Conservation (phyloP, 1,284 basidiomycete genomes). For the Fomitopsis schrenkii region DNA sequence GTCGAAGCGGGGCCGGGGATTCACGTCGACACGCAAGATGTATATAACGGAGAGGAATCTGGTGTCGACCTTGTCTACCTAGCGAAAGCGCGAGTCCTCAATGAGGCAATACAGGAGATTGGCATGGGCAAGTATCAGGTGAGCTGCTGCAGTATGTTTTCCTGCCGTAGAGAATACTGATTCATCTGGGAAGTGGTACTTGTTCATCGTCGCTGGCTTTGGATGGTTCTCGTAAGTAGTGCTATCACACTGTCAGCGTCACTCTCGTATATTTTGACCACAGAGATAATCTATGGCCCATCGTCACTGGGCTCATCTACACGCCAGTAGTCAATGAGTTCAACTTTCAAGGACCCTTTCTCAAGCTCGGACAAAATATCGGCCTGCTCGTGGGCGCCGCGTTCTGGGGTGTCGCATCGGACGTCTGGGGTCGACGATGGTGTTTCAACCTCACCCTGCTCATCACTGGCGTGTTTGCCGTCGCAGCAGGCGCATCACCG, state of each 20-base stretch:
- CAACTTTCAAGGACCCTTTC: conserved; percentile 44
- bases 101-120: conserved; percentile 64
- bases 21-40: conserved; percentile 29
- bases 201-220: conserved; percentile 59
- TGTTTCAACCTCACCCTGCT: conserved; percentile 75
- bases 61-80: conserved; percentile 58
- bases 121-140: conserved; percentile 74
- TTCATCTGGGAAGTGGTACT: conserved; percentile 34
- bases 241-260: background rate
- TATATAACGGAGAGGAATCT: conserved; percentile 40
- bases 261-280: background rate
- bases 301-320: conserved; percentile 46
- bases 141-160: conserved; percentile 7
- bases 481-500: conserved; percentile 55
- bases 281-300: conserved; percentile 5
- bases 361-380: conserved; percentile 52
- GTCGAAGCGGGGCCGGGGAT: conserved; percentile 3
- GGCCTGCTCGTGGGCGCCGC: conserved; percentile 66
- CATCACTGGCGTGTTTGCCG: conserved; percentile 65
- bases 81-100: conserved; percentile 58
- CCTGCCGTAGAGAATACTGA: background rate
- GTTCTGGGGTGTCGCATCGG: conserved; percentile 59
- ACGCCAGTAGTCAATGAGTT: conserved; percentile 54
- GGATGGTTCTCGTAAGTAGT: conserved; percentile 64
- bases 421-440: conserved; percentile 60